Evolutionary conservation across 2,329 filamentous ascomycete species (phyloP), one percentile per base, ranked within the genome.

Genomic region (Xylaria arbuscula): DNA sequence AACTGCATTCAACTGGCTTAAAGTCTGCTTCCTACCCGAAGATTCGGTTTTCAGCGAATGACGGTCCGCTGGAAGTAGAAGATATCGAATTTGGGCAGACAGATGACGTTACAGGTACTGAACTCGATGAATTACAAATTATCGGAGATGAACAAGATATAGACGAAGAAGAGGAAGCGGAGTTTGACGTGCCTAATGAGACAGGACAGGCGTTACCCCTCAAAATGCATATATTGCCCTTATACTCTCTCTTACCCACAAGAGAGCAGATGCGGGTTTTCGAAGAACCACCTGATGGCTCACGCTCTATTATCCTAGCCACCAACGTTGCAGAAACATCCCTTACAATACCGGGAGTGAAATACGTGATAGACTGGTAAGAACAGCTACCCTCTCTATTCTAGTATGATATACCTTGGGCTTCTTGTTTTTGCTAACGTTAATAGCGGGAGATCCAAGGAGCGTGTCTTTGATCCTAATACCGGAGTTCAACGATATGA

Each of bases 251-350:
- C 61, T 84, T 99, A 0, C 93, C 95, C 0, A 97, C 94, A 2
- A 91, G 90, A 73, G 94, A 98, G 75, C 96, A 99, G 80, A 87
- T 98, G 77, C 89, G 89, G 67, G 93, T 99, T 10, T 99, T 99
- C 75, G 91, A 97, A 71, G 86, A 91, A 0, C 88, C 93, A 0
- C 94, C 95, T 0, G 92, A 94, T 64, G 92, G 92, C 17, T 92
- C 92, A 9, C 89, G 96, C 9, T 87, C 96, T 28, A 92, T 99
- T 60, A 92, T 99, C 3, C 82, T 99, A 48, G 94, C 96, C 0
- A 99, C 96, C 51, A 99, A 99, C 80, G 93, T 99, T 53, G 96
- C 96, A 0, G 96, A 99, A 80, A 99, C 96, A 0, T 97, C 93
- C 87, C 86, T 99, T 78, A 99, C 96, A 0, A 99, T 99, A 7